phyloP scores from a whole-genome alignment of 1,284 basidiomycete genomes.

The Pseudozyma sp. region DNA sequence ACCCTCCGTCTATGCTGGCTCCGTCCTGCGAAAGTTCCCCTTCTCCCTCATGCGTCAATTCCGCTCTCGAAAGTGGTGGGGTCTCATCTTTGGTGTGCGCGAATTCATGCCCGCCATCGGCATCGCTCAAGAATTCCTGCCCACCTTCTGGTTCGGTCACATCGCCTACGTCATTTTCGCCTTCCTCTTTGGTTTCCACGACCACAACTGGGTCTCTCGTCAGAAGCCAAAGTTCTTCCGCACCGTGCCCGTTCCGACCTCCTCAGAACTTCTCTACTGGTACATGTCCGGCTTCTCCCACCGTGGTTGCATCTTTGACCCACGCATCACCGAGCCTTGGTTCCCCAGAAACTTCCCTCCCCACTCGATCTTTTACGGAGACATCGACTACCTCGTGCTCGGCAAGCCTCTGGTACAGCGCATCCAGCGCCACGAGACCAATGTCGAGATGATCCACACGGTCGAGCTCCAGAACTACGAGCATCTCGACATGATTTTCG shows the following conservation, averaged over 20 bases:
- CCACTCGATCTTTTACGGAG: slow-evolving; percentile 65
- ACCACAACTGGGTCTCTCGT: slow-evolving; percentile 65
- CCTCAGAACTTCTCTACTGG: slow-evolving; percentile 67
- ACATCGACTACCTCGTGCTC: slow-evolving; percentile 64
- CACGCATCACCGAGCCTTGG: slow-evolving; percentile 63
- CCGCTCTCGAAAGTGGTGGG: slow-evolving; percentile 65
- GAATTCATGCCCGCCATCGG: slow-evolving; percentile 65
- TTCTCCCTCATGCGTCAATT: slow-evolving; percentile 64
- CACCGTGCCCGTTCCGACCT: slow-evolving; percentile 60
- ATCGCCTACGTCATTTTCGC: slow-evolving; percentile 66
- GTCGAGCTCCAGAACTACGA: slow-evolving; percentile 67
- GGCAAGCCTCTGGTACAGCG: slow-evolving; percentile 66
- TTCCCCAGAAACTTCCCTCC: slow-evolving; percentile 65
- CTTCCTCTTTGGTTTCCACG: slow-evolving; percentile 67
- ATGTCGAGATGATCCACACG: slow-evolving; percentile 66
- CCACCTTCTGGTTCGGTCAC: slow-evolving; percentile 65
- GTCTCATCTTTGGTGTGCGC: slow-evolving; percentile 63
- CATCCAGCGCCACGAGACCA: slow-evolving; percentile 60
- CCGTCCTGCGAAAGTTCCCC: slow-evolving; percentile 64
- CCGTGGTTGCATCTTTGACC: slow-evolving; percentile 68
- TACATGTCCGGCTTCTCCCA: slow-evolving; percentile 66
- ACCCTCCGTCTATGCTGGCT: slow-evolving; percentile 67
- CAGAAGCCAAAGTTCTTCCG: slow-evolving; percentile 68
- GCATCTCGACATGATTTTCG: slow-evolving; percentile 66
- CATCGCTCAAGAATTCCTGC: slow-evolving; percentile 59